phyloP scores from a whole-genome alignment of 495 filamentous ascomycete genomes.

The Hypoxylon lienhwacheense region DNA sequence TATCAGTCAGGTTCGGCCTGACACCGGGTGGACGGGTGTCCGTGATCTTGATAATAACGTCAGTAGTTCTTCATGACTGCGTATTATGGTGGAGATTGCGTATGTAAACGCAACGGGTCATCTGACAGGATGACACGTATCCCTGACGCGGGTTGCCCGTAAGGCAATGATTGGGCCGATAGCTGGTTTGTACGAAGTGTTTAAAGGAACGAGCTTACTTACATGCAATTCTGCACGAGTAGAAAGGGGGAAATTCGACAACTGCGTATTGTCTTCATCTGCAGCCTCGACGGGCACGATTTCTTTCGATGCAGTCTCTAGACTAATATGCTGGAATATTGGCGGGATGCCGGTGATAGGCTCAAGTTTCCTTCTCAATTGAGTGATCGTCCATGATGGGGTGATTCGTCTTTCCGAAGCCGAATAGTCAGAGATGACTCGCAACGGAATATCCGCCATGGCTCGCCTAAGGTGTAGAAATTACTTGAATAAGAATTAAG shows the following conservation, averaged over 20 bases:
- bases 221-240: slow-evolving; percentile 78
- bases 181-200: slow-evolving; percentile 1
- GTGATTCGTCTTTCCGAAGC: slow-evolving; percentile 85
- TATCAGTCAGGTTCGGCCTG: slow-evolving; percentile 74
- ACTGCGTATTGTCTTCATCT: slow-evolving; percentile 66
- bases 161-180: slow-evolving; percentile 7
- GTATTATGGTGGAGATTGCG: slow-evolving; percentile 5
- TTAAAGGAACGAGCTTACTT: slow-evolving; percentile 44
- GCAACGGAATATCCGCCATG: slow-evolving; percentile 79
- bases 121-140: slow-evolving; percentile 22
- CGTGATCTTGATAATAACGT: slow-evolving; percentile 59
- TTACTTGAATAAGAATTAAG: slow-evolving; percentile 37
- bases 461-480: slow-evolving; percentile 47
- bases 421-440: slow-evolving; percentile 74
- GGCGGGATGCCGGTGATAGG: slow-evolving; percentile 92
- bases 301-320: slow-evolving; percentile 60
- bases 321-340: slow-evolving; percentile 68
- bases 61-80: slow-evolving; percentile 18
- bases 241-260: slow-evolving; percentile 64
- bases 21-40: slow-evolving; percentile 74
- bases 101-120: slow-evolving; percentile 3
- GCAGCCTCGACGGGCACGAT: slow-evolving; percentile 60
- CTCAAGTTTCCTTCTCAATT: slow-evolving; percentile 87
- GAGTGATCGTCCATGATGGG: slow-evolving; percentile 86
- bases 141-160: slow-evolving; percentile 1